Conservation (phyloP, 441 rosid species). For the Mallotus japonicus region DNA sequence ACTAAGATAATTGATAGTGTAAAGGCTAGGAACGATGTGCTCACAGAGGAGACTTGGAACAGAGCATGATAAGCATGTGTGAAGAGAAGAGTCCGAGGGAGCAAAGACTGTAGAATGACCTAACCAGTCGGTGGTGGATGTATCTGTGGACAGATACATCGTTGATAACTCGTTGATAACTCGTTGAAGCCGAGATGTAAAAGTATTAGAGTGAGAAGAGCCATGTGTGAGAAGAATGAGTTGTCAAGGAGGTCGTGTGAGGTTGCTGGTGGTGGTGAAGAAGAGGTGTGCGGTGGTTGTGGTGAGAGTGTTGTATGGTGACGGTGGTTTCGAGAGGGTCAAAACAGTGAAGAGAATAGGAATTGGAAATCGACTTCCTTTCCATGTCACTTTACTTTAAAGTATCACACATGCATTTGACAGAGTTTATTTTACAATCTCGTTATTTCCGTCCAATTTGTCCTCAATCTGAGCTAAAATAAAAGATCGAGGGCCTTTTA, state of each 20-base stretch:
- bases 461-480: too few relatives aligned
- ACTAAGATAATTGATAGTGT: slow-evolving; percentile 48
- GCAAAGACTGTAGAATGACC: slow-evolving; percentile 66
- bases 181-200: slow-evolving; percentile 64
- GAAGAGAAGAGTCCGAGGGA: slow-evolving; percentile 54
- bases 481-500: too few relatives aligned
- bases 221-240: slow-evolving; percentile 31
- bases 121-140: slow-evolving; percentile 38
- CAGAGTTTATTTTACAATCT: too few relatives aligned
- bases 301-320: too few relatives aligned
- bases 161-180: slow-evolving; percentile 48
- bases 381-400: too few relatives aligned
- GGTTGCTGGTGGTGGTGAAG: slow-evolving; percentile 4
- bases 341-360: too few relatives aligned
- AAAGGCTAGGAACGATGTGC: slow-evolving; percentile 63
- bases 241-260: slow-evolving; percentile 26
- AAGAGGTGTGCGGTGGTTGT: slow-evolving; percentile 6
- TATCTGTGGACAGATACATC: slow-evolving; percentile 35
- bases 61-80: slow-evolving; percentile 46
- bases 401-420: too few relatives aligned
- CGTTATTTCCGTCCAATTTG: too few relatives aligned
- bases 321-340: too few relatives aligned
- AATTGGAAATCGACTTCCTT: too few relatives aligned
- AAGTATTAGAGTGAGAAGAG: slow-evolving; percentile 41
- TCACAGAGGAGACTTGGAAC: slow-evolving; percentile 50